Conservation (phyloP, 441 rosid species). For the Geranium incanum region DNA sequence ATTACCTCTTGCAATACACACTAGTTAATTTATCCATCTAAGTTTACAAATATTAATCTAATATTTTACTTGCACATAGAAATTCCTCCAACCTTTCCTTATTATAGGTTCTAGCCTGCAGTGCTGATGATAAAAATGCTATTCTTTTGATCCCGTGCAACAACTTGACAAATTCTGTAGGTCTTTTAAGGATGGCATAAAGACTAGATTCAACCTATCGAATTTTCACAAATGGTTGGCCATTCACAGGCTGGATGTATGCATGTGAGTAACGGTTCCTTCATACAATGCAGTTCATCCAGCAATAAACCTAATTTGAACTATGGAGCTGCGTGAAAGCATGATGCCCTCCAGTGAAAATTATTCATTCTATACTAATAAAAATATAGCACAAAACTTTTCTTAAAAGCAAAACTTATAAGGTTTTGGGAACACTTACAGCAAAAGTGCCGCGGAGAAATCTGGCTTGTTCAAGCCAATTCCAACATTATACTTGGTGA, state of each 20-base stretch:
- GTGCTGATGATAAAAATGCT: no score
- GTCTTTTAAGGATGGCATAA: background rate
- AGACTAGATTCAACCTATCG: background rate
- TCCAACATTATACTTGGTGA: conserved; percentile 65
- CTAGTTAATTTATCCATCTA: no score
- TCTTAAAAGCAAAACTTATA: background rate
- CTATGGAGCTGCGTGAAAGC: background rate
- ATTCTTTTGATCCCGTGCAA: background rate
- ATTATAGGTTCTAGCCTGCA: no score
- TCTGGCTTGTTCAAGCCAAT: conserved; percentile 53
- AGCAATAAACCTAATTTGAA: background rate
- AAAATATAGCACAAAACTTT: background rate
- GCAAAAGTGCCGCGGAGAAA: conserved; percentile 50
- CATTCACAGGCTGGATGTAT: background rate
- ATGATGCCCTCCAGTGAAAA: background rate
- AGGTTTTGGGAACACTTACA: conserved; percentile 40
- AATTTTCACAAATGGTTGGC: background rate
- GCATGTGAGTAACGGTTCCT: background rate
- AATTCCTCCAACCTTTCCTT: no score
- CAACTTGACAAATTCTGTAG: background rate
- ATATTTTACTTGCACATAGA: no score
- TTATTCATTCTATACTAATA: background rate
- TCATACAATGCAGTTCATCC: background rate
- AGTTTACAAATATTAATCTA: no score
- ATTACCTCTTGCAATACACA: no score